These are phyloP conservation scores for Emericellopsis cladophorae DNA, from an alignment of 2,329 filamentous ascomycete genomes.

Conservation along the genomic window DNA sequence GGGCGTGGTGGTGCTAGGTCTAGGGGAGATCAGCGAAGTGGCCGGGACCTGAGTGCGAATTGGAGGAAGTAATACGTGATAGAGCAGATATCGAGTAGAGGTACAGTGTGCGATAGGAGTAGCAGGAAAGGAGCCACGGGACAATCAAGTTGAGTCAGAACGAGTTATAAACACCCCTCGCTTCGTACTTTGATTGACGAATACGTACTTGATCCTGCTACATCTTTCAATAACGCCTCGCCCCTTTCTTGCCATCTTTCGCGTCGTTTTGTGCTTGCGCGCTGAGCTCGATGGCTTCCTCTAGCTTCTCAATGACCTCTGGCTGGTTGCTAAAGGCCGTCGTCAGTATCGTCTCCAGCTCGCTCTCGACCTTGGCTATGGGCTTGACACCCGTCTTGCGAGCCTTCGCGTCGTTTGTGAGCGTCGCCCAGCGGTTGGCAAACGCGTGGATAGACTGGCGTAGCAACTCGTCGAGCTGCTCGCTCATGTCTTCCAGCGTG, in stretches of 20 bases:
- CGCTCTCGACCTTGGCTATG: conserved; percentile 38
- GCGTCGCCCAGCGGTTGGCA: conserved; percentile 43
- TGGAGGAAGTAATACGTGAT: no score
- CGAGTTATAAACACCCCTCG: no score
- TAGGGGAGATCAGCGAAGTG: no score
- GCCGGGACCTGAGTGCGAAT: no score
- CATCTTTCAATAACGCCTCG: conserved; percentile 13
- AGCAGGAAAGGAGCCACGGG: no score
- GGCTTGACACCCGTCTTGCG: conserved; percentile 35
- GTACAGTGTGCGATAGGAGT: no score
- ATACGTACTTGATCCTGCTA: no score
- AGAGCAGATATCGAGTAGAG: no score
- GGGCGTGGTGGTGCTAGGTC: no score
- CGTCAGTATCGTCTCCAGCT: conserved; percentile 43
- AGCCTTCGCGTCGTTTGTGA: conserved; percentile 34
- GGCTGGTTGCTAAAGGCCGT: conserved; percentile 46
- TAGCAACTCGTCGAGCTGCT: conserved; percentile 51
- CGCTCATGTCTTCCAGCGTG: conserved; percentile 45
- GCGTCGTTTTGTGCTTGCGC: conserved; percentile 37
- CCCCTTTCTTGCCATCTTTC: conserved; percentile 20
- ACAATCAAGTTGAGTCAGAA: not conserved
- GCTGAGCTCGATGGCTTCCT: conserved; percentile 47
- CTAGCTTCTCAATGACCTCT: conserved; percentile 45
- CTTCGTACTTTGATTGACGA: no score
- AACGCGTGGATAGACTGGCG: conserved; percentile 51